Base-by-base conservation (phyloP, 1,284 basidiomycete species). In the Sutorius eximius region DNA sequence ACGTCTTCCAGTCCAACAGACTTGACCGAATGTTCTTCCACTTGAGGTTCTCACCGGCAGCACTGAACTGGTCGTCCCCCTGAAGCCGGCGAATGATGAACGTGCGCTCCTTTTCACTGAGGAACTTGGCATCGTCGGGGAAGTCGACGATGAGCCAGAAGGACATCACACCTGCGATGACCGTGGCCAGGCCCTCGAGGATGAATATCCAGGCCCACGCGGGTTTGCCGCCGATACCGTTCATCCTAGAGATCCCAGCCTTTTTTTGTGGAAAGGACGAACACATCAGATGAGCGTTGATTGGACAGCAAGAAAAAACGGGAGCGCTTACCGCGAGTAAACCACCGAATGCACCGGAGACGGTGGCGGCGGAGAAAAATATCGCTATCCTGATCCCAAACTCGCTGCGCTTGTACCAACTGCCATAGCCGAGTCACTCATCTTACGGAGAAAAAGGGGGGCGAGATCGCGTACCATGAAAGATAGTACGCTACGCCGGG, bases 91-190 rank as follows among this genome's bases (percentile, higher is more conserved):
- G 76, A 53, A 91, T 77, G 49, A 91, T 78, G 30, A 86, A 77
- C 3, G 82, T 85, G 24, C 87, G 76, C 72, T 93, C 91, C 3
- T 73, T 75, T 59, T 87, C 85, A 27, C 77, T 80, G 18, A 93
- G 77, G 75, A 91, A 91, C 61, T 80, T 88, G 42, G 89, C 89
- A 0, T 82, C 87, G 63, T 90, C 87, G 5, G 89, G 89, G 73
- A 92, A 92, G 70, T 92, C 90, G 64, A 87, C 83, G 57, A 91
- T 82, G 60, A 91, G 82, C 79, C 81, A 91, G 75, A 85, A 91
- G 5, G 87, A 88, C 4, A 75, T 62, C n/a, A 71, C 62, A 2
- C 86, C 87, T 2, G 84, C 83, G 22, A 89, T 9, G 30, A 91
- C 79, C 3, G 89, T 92, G 22, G 75, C 75, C 32, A 91, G 74